Evolutionary conservation across 352 stramenopile species (phyloP).

Genomic region (Pythium grandisporangium): DNA sequence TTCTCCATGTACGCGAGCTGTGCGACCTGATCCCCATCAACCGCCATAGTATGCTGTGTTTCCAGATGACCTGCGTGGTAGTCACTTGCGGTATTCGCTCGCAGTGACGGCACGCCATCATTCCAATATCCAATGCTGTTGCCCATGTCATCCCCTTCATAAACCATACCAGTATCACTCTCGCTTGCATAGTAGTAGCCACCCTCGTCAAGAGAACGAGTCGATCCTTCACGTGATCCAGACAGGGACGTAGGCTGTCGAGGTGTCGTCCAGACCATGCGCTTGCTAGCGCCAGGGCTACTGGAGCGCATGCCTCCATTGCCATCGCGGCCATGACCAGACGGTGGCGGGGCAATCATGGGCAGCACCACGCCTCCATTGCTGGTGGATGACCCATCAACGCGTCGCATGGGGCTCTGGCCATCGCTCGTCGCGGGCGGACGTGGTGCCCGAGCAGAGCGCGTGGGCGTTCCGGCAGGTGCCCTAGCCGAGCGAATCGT

Average conservation of each 20-base stretch:
- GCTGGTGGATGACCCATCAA: no score
- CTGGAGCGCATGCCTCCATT: neutral
- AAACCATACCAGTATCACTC: no score
- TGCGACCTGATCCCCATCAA: conserved; percentile 18
- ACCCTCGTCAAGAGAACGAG: neutral
- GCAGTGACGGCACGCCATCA: conserved; percentile 7
- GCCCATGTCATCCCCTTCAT: neutral
- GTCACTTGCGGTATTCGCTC: neutral
- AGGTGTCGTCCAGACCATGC: conserved; percentile 33
- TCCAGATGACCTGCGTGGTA: conserved; percentile 2
- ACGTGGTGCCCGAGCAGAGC: no score
- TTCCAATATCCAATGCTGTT: conserved; percentile 7
- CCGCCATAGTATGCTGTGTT: conserved; percentile 6
- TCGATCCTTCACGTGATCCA: neutral
- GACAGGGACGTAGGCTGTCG: conserved; percentile 9
- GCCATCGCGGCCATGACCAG: neutral
- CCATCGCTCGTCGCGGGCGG: no score
- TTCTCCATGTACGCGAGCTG: conserved; percentile 65
- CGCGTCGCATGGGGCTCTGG: no score
- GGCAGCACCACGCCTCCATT: conserved; percentile 13
- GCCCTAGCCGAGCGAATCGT: no score
- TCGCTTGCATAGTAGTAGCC: neutral
- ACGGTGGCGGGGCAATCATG: conserved; percentile 11
- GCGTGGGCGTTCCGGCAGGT: no score
- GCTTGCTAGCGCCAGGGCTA: conserved; percentile 1